Conservation (phyloP, 768 basidiomycete species). For the Leccinum disarticulatum region DNA sequence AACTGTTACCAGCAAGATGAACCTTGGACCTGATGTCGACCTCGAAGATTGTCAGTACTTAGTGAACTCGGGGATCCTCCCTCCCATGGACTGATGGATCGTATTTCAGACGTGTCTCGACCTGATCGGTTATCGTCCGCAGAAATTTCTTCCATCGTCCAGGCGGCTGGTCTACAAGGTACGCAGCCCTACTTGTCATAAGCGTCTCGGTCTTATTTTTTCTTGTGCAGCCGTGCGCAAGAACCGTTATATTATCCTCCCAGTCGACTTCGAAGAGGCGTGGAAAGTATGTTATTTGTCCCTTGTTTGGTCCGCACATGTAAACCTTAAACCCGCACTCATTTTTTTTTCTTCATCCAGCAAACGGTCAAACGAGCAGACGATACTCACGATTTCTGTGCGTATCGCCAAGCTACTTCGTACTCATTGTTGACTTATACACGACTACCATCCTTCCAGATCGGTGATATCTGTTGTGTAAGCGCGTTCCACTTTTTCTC, state of each 20-base stretch:
- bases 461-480: conserved; percentile 36
- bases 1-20: conserved; percentile 97
- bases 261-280: conserved; percentile 97
- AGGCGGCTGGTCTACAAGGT: conserved; percentile 98
- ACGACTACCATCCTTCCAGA: conserved; percentile 34
- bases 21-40: conserved; percentile 95
- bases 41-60: conserved; percentile 87
- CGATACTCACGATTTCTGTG: conserved; percentile 97
- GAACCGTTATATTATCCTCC: conserved; percentile 96
- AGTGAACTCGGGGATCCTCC: conserved; percentile 9
- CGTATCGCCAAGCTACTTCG: conserved; percentile 33
- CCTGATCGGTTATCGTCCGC: conserved; percentile 95
- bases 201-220: conserved; percentile 3
- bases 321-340: conserved; percentile 33
- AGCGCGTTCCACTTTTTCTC: conserved; percentile 36
- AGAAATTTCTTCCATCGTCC: conserved; percentile 93
- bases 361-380: conserved; percentile 95
- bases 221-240: conserved; percentile 75
- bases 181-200: not conserved
- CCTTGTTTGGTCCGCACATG: conserved; percentile 40
- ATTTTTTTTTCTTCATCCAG: conserved; percentile 49
- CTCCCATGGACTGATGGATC: conserved; percentile 12
- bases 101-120: conserved; percentile 80
- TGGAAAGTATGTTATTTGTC: conserved; percentile 90
- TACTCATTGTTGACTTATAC: conserved; percentile 9